Evolutionary conservation across 2,329 filamentous ascomycete genomes (phyloP).

Genomic region (Rachicladosporium sp.): DNA sequence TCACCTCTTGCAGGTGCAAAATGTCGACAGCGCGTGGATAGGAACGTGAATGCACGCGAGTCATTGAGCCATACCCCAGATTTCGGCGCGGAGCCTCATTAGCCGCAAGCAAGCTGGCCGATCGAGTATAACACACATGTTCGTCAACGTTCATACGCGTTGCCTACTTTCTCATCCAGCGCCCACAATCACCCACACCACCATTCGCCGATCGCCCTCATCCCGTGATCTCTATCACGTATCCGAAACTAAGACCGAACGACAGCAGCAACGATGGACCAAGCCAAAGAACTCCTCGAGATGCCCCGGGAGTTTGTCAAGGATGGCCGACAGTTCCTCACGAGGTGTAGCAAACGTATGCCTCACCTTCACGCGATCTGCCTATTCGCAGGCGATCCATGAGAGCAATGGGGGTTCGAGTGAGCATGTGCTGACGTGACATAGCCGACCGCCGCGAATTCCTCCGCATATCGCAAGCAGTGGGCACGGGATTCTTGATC

Average conservation of each 20-base stretch:
- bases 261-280: slow-evolving; percentile 33
- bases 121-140: no score
- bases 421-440: not conserved
- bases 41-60: no score
- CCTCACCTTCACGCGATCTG: slow-evolving; percentile 1
- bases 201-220: no score
- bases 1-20: no score
- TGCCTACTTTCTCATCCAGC: no score
- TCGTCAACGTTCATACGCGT: no score
- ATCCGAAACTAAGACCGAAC: not conserved
- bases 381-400: not conserved
- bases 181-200: no score
- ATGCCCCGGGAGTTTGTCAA: slow-evolving; percentile 53
- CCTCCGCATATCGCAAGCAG: slow-evolving; percentile 50
- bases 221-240: not conserved
- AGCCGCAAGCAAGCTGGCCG: no score
- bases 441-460: slow-evolving; percentile 47
- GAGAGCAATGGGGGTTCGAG: no score
- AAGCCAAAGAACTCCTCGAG: slow-evolving; percentile 59
- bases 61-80: no score
- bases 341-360: slow-evolving; percentile 37
- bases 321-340: slow-evolving; percentile 38
- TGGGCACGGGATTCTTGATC: slow-evolving; percentile 57
- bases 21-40: no score
- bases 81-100: no score